phyloP scores from a whole-genome alignment of 495 filamentous ascomycete species.

The Melanomma pulvis-pyrius region DNA sequence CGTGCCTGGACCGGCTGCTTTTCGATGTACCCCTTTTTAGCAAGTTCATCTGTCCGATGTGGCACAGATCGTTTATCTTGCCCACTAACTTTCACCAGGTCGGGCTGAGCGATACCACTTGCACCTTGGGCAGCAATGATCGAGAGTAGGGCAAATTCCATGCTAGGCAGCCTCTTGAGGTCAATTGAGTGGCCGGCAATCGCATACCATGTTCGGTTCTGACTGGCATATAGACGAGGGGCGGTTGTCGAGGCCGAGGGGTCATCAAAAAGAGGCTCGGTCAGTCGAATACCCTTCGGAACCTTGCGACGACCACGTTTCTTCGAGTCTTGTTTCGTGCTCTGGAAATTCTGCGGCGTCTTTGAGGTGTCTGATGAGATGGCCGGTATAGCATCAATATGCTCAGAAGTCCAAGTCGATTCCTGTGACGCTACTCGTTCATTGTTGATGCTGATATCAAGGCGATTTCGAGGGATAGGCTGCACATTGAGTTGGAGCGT shows the following conservation, averaged over 20 bases:
- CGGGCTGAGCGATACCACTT: constrained; percentile 76
- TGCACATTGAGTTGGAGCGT: neutral
- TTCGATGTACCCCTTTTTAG: constrained; percentile 79
- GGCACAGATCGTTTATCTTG: constrained; percentile 92
- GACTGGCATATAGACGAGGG: constrained; percentile 60
- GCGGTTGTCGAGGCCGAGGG: constrained; percentile 8
- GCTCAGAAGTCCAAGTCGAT: neutral
- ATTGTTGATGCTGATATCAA: neutral
- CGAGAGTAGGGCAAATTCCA: constrained; percentile 75
- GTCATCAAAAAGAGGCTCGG: constrained; percentile 15
- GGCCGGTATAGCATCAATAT: neutral
- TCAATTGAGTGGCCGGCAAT: constrained; percentile 81
- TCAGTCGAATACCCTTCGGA: neutral
- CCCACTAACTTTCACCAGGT: constrained; percentile 71
- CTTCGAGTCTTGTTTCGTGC: neutral
- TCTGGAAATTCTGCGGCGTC: neutral
- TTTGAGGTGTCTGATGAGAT: neutral
- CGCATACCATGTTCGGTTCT: constrained; percentile 72
- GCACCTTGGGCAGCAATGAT: constrained; percentile 74
- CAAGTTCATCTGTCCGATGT: constrained; percentile 73
- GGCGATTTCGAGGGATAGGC: neutral
- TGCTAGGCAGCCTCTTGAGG: constrained; percentile 62
- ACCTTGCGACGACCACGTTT: constrained; percentile 10
- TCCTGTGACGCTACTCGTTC: neutral
- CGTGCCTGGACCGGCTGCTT: constrained; percentile 71